These are phyloP conservation scores for Chenopodium suecicum DNA, from an alignment of 148 eudicot species.

Conservation along the genomic window DNA sequence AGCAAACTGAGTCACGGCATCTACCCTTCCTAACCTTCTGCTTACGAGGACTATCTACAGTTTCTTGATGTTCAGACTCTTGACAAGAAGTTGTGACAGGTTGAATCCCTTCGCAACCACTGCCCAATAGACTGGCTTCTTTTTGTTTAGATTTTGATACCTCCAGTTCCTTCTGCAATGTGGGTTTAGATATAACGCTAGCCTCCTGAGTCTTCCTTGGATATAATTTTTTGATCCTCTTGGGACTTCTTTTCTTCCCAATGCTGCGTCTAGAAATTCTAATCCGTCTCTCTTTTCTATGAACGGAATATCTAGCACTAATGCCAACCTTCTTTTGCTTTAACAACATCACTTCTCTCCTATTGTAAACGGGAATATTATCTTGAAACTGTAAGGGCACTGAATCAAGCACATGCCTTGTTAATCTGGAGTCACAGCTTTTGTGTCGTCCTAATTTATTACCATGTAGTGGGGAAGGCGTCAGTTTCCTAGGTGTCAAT, in stretches of 20 bases:
- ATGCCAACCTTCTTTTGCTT: conserved; percentile 28
- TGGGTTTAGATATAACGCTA: conserved; percentile 21
- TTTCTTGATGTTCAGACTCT: conserved; percentile 23
- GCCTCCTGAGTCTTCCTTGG: conserved; percentile 30
- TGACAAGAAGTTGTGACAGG: conserved; percentile 28
- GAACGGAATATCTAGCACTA: conserved; percentile 20
- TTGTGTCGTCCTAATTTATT: conserved; percentile 21
- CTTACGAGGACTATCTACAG: conserved; percentile 21
- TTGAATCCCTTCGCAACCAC: conserved; percentile 10
- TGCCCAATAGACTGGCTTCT: conserved; percentile 10
- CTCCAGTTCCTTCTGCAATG: conserved; percentile 20
- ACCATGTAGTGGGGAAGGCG: conserved; percentile 14
- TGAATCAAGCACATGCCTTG: conserved; percentile 15
- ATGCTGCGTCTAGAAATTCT: conserved; percentile 14
- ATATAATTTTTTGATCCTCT: conserved; percentile 27
- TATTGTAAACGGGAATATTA: conserved; percentile 23
- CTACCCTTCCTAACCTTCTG: conserved; percentile 32
- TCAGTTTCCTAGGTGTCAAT: conserved; percentile 19
- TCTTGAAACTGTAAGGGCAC: conserved; percentile 24
- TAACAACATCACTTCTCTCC: conserved; percentile 14
- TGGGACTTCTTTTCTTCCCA: conserved; percentile 26
- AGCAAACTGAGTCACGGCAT: conserved; percentile 44
- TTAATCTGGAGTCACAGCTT: conserved; percentile 24
- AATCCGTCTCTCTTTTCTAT: conserved; percentile 13
- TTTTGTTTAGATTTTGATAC: conserved; percentile 1